Conservation (phyloP, 2,329 filamentous ascomycete genomes). For the Diaporthe batatas region DNA sequence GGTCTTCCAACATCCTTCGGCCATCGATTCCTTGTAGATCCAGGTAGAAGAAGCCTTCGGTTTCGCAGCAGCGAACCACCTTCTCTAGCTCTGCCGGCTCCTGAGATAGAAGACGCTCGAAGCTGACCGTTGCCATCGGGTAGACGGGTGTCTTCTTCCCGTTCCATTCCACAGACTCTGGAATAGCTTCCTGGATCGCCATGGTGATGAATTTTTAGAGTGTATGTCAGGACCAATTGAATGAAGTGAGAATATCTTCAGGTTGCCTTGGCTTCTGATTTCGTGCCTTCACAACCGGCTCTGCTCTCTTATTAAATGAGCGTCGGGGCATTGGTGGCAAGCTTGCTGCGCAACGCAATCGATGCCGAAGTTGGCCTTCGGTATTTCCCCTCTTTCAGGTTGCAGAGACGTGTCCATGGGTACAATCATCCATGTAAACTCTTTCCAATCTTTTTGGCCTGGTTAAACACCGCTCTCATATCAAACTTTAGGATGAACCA, state of each 20-base stretch:
- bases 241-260: background rate
- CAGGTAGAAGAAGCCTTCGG: slow-evolving; percentile 69
- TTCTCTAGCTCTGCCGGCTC: slow-evolving; percentile 67
- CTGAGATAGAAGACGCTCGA: slow-evolving; percentile 64
- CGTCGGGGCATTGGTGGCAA: background rate
- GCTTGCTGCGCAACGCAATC: background rate
- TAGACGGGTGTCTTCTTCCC: slow-evolving; percentile 61
- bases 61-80: slow-evolving; percentile 62
- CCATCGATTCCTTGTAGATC: slow-evolving; percentile 67
- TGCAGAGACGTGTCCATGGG: background rate
- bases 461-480: slow-evolving; percentile 7
- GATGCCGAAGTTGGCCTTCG: background rate
- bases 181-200: slow-evolving; percentile 55
- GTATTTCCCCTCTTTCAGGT: slow-evolving; percentile 19
- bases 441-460: background rate
- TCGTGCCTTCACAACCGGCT: background rate
- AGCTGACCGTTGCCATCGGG: slow-evolving; percentile 61
- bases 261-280: background rate
- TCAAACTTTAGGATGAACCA: slow-evolving; percentile 3
- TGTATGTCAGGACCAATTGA: background rate
- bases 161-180: slow-evolving; percentile 62
- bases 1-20: slow-evolving; percentile 64
- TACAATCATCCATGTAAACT: background rate
- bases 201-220: slow-evolving; percentile 46
- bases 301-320: background rate